Conservation (phyloP, 306 rosid genomes). For the Vigna reflexopilosa region DNA sequence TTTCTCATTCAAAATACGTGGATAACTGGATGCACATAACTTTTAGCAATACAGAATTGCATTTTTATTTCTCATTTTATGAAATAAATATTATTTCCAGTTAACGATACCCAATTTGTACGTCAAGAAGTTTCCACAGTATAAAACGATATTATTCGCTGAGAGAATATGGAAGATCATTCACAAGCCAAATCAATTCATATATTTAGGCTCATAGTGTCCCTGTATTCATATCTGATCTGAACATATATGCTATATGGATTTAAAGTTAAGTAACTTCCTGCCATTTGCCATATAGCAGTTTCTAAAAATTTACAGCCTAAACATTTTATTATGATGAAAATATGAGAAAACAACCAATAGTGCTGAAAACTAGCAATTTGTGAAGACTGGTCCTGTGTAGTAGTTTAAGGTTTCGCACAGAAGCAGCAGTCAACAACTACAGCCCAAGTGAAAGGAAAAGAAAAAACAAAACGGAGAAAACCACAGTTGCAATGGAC, state of each 20-base stretch:
- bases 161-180: background rate
- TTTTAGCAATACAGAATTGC: background rate
- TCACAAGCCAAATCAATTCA: background rate
- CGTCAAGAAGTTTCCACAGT: background rate
- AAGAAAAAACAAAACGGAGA: slow-evolving; percentile 9
- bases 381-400: background rate
- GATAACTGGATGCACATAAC: background rate
- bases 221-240: slow-evolving; percentile 17
- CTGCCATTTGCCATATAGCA: background rate
- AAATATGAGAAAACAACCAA: slow-evolving; percentile 6
- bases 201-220: background rate
- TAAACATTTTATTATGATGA: background rate
- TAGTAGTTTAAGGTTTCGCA: slow-evolving; percentile 9
- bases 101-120: background rate
- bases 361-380: slow-evolving; percentile 20
- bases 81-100: background rate
- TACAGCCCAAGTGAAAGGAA: background rate
- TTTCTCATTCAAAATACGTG: slow-evolving; percentile 1
- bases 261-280: background rate
- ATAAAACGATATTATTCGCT: background rate
- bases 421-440: slow-evolving; percentile 1
- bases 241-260: background rate
- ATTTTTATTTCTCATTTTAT: background rate
- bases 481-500: slow-evolving; percentile 7
- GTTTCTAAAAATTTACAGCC: slow-evolving; percentile 1